These are phyloP conservation scores for Podospora australis DNA, from an alignment of 495 filamentous ascomycete species.

Conservation along the genomic window DNA sequence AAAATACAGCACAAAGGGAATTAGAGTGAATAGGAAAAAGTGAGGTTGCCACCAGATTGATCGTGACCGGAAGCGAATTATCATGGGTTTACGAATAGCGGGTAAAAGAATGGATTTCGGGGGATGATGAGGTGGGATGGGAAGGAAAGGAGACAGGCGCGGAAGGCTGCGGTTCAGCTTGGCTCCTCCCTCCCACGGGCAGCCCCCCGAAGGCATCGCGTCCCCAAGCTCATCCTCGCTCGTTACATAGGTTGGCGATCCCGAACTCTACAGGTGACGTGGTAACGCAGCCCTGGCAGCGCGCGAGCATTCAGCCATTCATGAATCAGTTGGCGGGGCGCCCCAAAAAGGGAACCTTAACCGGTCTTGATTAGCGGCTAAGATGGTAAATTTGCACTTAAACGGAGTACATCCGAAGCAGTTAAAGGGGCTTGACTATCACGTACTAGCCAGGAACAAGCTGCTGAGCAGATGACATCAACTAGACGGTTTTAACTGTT, in stretches of 20 bases:
- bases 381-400: no score
- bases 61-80: not conserved
- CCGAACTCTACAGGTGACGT: slow-evolving; percentile 9
- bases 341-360: no score
- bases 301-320: not conserved
- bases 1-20: no score
- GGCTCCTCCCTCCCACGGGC: slow-evolving; percentile 4
- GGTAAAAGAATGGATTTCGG: slow-evolving; percentile 9
- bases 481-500: no score
- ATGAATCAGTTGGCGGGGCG: not conserved
- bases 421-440: no score
- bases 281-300: not conserved
- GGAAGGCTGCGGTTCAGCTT: slow-evolving; percentile 21
- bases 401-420: no score
- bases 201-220: slow-evolving; percentile 22
- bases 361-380: no score
- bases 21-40: not conserved
- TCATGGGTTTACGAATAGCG: not conserved
- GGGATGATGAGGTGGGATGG: not conserved
- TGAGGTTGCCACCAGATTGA: not conserved
- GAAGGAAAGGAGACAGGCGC: slow-evolving; percentile 7
- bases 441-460: no score
- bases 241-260: slow-evolving; percentile 18
- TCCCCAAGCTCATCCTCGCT: slow-evolving; percentile 13
- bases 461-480: no score